Percentiles rank a stretch among this genome's conserved stretches.
phyloP scores from a whole-genome alignment of 2,329 filamentous ascomycete species.

The Purpureocillium takamizusanense region DNA sequence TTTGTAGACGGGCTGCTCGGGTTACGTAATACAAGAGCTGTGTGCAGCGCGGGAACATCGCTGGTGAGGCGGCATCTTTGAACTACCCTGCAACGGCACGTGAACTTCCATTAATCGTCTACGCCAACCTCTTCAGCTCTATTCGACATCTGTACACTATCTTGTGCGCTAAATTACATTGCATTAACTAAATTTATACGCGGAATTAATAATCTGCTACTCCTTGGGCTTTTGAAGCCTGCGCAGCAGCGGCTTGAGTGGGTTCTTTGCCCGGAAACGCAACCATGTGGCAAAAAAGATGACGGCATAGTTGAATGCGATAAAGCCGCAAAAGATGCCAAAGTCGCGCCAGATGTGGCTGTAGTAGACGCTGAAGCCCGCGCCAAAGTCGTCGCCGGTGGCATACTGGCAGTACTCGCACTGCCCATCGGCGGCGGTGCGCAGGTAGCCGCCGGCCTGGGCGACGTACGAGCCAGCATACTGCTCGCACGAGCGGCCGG shows the following conservation, averaged over 20 bases:
- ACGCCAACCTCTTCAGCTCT: too few species aligned
- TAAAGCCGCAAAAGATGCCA: slow-evolving; percentile 54
- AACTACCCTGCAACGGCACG: too few species aligned
- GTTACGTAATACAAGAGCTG: too few species aligned
- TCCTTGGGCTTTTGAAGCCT: slow-evolving; percentile 9
- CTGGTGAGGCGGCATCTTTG: too few species aligned
- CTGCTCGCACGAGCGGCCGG: slow-evolving; percentile 47
- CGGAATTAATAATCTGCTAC: too few species aligned
- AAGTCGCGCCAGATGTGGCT: slow-evolving; percentile 57
- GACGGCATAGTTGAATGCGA: slow-evolving; percentile 50
- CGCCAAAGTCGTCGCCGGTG: slow-evolving; percentile 51
- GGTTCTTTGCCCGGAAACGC: slow-evolving; percentile 29
- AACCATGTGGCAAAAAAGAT: slow-evolving; percentile 30
- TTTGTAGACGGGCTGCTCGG: too few species aligned
- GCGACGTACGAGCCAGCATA: slow-evolving; percentile 47
- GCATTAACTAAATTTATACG: too few species aligned
- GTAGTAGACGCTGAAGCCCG: slow-evolving; percentile 51
- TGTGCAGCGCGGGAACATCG: too few species aligned
- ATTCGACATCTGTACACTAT: too few species aligned
- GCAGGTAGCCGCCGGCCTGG: slow-evolving; percentile 51
- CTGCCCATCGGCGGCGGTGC: slow-evolving; percentile 40
- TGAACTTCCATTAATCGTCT: too few species aligned
- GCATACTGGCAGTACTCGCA: slow-evolving; percentile 59
- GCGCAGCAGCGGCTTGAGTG: slow-evolving; percentile 19
- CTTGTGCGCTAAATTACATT: too few species aligned